Evolutionary conservation across 768 basidiomycete species (phyloP), one percentile per base, ranked within the genome.

Genomic region (Flagelloscypha sp.): DNA sequence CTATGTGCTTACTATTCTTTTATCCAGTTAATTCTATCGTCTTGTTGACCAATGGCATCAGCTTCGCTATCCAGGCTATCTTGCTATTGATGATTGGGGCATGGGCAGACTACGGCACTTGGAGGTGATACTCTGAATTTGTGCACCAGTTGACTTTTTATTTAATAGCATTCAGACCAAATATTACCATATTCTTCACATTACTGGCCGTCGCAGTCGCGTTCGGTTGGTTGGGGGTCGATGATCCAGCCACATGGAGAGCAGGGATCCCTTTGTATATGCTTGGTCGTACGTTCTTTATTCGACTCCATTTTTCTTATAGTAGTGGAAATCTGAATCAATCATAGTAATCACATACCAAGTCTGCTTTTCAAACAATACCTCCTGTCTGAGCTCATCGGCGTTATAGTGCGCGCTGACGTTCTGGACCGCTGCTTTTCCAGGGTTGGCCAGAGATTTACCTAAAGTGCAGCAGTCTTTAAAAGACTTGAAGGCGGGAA

Each of bases 351-450:
- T 85, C 23, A 65, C 81, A 0, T 87, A 84, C 53, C 83, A 84
- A 60, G 78, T 71, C 33, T 9, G 17, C 12, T 18, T 18, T 8
- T 12, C 17, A 10, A 23, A 16, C 35, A 5, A 37, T 18, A 12
- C 24, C 24, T 34, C 7, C 18, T 17, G 18, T 24, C n/a, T 13
- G 24, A 23, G 9, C 32, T 45, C 16, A 45, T n/a, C 18, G 5
- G 24, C n/a, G 24, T 25, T 7, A 0, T 38, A 81, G 74, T 73
- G 79, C 37, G 62, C 79, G 20, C 53, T 85, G 36, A 85, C 84
- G 0, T 87, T 86, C 55, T 87, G 82, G 83, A 82, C 80, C 0
- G 84, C 84, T 9, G 84, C 84, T 9, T 85, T 87, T 50, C 82
- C 84, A 1, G 83, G 80, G 12, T 63, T 87, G 11, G 77, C 79